These are phyloP conservation scores for Pseudogymnoascus sp. DNA, from an alignment of 2,329 filamentous ascomycete species.

Conservation along the genomic window DNA sequence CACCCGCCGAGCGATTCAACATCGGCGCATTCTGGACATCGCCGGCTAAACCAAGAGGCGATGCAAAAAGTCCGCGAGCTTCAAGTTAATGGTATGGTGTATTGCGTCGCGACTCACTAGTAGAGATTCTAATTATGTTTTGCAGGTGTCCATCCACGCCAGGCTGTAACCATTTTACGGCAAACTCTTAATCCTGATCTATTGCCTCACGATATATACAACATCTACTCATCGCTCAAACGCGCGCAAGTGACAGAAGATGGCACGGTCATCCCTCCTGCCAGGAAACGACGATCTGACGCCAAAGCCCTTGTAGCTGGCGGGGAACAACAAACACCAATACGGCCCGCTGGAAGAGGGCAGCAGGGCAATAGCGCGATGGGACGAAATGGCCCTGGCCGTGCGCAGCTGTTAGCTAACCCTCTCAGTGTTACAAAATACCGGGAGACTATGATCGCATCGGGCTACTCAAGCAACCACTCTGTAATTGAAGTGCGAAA, in stretches of 20 bases:
- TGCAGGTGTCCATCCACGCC: constrained; percentile 3
- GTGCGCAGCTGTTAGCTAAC: not conserved
- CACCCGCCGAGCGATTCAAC: constrained; percentile 6
- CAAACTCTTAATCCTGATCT: constrained; percentile 7
- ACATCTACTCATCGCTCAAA: not conserved
- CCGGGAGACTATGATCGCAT: not conserved
- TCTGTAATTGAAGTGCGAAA: constrained; percentile 53
- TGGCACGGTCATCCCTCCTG: not conserved
- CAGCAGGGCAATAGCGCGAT: not conserved
- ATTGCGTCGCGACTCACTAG: not conserved
- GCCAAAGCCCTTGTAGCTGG: constrained; percentile 1
- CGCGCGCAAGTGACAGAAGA: not conserved
- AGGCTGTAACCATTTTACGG: constrained; percentile 1
- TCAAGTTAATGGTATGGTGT: constrained; percentile 4
- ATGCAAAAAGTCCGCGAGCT: constrained; percentile 8
- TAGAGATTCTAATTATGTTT: not conserved
- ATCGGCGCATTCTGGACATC: constrained; percentile 6
- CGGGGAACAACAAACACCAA: not conserved
- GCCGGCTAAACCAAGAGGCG: constrained; percentile 4
- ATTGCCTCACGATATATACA: not conserved
- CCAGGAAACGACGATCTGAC: constrained; percentile 1
- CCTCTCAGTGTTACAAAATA: constrained; percentile 3
- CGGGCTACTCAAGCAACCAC: constrained; percentile 16
- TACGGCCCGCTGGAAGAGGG: not conserved
- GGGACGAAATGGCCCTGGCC: not conserved